A percentile compares a stretch with the other conserved stretches of the same genome.
These are phyloP conservation scores for Beauveria australis DNA, from an alignment of 2,329 filamentous ascomycete species.

Conservation along the genomic window DNA sequence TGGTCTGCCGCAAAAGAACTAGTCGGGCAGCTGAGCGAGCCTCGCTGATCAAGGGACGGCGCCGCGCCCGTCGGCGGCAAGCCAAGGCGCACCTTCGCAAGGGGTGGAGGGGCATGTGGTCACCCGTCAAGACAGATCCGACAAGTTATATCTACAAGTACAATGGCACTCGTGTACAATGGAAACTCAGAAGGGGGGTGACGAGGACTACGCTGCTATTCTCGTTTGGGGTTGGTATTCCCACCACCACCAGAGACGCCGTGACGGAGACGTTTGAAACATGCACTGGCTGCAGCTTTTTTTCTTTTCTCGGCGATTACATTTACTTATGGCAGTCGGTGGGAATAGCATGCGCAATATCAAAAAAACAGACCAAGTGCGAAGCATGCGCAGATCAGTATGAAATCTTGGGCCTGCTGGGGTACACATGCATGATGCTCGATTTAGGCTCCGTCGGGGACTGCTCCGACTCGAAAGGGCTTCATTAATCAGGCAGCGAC, in stretches of 20 bases:
- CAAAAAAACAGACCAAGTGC: background rate
- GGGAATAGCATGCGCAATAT: background rate
- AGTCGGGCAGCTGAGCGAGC: background rate
- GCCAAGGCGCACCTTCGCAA: background rate
- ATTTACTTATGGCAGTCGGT: background rate
- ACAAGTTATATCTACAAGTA: background rate
- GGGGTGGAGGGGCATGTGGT: background rate
- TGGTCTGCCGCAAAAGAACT: background rate
- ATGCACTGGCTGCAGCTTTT: conserved; percentile 1
- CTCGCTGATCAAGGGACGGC: background rate
- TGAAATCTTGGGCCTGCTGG: background rate
- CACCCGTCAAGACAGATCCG: background rate
- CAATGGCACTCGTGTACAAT: background rate
- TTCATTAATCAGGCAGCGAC: background rate
- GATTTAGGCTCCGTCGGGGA: background rate
- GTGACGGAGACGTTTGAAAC: background rate
- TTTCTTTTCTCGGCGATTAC: background rate
- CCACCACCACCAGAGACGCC: background rate
- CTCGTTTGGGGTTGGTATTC: background rate
- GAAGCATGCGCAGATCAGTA: background rate
- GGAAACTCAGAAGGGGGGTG: background rate
- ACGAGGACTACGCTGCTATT: background rate
- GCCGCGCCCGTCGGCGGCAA: background rate
- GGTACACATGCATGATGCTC: background rate
- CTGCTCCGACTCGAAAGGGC: background rate